Evolutionary conservation across 2,329 filamentous ascomycete species (phyloP).

Genomic region (Curvularia sp.): DNA sequence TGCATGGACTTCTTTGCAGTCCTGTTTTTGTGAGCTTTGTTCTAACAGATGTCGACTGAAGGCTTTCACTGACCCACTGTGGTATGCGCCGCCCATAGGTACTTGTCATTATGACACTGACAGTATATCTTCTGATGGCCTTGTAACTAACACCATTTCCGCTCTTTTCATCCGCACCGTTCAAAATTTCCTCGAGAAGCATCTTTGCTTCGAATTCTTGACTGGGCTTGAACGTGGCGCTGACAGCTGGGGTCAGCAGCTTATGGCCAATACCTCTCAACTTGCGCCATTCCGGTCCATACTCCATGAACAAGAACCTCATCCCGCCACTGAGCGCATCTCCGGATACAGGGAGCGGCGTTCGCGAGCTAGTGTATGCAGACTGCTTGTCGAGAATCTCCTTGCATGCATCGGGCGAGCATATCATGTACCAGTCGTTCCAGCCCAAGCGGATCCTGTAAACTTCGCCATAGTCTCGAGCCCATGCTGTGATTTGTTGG

Average conservation of each 20-base stretch:
- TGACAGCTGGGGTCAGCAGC: conserved; percentile 49
- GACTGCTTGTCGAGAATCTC: conserved; percentile 56
- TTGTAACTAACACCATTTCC: conserved; percentile 38
- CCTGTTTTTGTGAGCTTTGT: conserved; percentile 20
- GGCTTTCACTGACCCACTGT: conserved; percentile 34
- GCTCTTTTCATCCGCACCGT: conserved; percentile 30
- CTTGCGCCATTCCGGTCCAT: conserved; percentile 53
- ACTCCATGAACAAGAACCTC: conserved; percentile 54
- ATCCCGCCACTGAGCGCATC: conserved; percentile 53
- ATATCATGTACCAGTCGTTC: conserved; percentile 57
- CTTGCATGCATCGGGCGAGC: conserved; percentile 54
- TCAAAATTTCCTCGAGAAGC: conserved; percentile 53
- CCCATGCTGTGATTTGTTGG: conserved; percentile 48
- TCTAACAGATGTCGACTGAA: neutral
- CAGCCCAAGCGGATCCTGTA: conserved; percentile 56
- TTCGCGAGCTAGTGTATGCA: conserved; percentile 46
- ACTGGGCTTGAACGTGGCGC: conserved; percentile 52
- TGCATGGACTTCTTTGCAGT: conserved; percentile 43
- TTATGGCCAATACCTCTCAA: conserved; percentile 51
- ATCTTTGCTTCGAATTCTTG: conserved; percentile 58
- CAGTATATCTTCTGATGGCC: conserved; percentile 42
- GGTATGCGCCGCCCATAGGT: conserved; percentile 46
- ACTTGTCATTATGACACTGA: conserved; percentile 49
- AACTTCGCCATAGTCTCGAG: conserved; percentile 55
- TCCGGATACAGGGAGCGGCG: conserved; percentile 51